Percentiles rank a stretch among this genome's conserved stretches.
These are phyloP conservation scores for Coriolopsis trogii DNA, from an alignment of 1,284 basidiomycete species.

Conservation along the genomic window DNA sequence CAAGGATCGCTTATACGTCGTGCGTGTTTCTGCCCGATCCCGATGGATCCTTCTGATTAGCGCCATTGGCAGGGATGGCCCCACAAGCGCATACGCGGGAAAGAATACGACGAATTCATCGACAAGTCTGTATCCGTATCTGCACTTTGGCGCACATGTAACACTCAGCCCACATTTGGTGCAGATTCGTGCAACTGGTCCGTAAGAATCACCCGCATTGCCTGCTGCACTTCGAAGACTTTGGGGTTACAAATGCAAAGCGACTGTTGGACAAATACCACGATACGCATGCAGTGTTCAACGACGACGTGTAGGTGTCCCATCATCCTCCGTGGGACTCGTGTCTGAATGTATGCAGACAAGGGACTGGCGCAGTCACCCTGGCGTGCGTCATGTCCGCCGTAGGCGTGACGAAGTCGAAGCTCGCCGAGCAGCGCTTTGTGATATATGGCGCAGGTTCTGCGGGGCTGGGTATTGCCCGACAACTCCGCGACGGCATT, in stretches of 20 bases:
- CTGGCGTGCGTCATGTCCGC: slow-evolving; percentile 80
- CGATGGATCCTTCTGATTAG: slow-evolving; percentile 2
- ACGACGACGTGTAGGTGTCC: slow-evolving; percentile 70
- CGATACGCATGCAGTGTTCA: slow-evolving; percentile 72
- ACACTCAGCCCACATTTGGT: background rate
- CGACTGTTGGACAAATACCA: slow-evolving; percentile 71
- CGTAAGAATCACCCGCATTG: slow-evolving; percentile 47
- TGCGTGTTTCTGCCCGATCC: slow-evolving; percentile 29
- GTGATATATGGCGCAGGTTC: slow-evolving; percentile 83
- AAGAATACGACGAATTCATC: slow-evolving; percentile 68
- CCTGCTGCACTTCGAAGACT: slow-evolving; percentile 80
- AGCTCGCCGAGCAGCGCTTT: slow-evolving; percentile 74
- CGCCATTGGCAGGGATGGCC: slow-evolving; percentile 58
- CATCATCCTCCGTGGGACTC: slow-evolving; percentile 3
- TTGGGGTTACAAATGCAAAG: slow-evolving; percentile 76
- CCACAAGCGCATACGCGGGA: slow-evolving; percentile 62
- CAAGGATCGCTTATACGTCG: slow-evolving; percentile 69
- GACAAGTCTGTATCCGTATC: slow-evolving; percentile 51
- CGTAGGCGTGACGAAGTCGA: slow-evolving; percentile 71
- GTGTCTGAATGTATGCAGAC: slow-evolving; percentile 44
- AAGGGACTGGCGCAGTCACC: slow-evolving; percentile 86
- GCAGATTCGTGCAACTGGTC: slow-evolving; percentile 47
- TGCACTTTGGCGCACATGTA: slow-evolving; percentile 11
- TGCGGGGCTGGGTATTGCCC: slow-evolving; percentile 80
- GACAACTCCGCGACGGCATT: slow-evolving; percentile 78